Percentiles rank a stretch among this genome's conserved stretches.
These are phyloP conservation scores for Cadophora sp. DNA, from an alignment of 2,329 filamentous ascomycete species.

Conservation along the genomic window DNA sequence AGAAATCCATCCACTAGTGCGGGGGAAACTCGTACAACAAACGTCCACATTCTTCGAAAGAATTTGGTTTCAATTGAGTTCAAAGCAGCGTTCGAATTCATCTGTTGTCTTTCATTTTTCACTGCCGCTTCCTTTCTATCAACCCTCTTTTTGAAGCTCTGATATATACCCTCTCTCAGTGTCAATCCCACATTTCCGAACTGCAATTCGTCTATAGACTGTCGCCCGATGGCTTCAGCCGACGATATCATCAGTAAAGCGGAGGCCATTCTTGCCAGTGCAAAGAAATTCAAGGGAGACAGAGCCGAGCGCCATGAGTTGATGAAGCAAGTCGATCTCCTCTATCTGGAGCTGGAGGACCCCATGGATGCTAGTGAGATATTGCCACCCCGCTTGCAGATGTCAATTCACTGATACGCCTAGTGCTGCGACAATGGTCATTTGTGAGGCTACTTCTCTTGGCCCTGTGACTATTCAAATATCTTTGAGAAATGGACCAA, in stretches of 20 bases:
- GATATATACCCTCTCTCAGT: too few relatives aligned
- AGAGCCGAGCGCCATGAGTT: constrained; percentile 23
- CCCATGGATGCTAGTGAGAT: constrained; percentile 32
- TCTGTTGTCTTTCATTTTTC: background rate
- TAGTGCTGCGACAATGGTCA: constrained; percentile 17
- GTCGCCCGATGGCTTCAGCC: constrained; percentile 3
- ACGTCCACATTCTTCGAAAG: background rate
- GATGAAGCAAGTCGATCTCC: constrained; percentile 31
- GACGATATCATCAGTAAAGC: constrained; percentile 17
- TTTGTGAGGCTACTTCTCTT: constrained; percentile 7
- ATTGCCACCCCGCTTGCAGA: background rate
- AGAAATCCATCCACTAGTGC: constrained; percentile 1
- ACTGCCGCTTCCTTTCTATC: background rate
- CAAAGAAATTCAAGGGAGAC: constrained; percentile 29
- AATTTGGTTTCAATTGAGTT: background rate
- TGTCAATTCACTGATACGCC: background rate
- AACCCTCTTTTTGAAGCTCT: background rate
- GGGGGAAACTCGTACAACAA: background rate
- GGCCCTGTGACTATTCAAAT: background rate
- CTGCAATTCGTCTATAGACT: background rate
- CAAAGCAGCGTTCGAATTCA: background rate
- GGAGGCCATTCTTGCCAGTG: constrained; percentile 17
- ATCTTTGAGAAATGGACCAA: background rate
- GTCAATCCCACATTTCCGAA: background rate
- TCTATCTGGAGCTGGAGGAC: constrained; percentile 25